Evolutionary conservation across 2,329 filamentous ascomycete genomes (phyloP).

Genomic region (Alternaria metachromatica): DNA sequence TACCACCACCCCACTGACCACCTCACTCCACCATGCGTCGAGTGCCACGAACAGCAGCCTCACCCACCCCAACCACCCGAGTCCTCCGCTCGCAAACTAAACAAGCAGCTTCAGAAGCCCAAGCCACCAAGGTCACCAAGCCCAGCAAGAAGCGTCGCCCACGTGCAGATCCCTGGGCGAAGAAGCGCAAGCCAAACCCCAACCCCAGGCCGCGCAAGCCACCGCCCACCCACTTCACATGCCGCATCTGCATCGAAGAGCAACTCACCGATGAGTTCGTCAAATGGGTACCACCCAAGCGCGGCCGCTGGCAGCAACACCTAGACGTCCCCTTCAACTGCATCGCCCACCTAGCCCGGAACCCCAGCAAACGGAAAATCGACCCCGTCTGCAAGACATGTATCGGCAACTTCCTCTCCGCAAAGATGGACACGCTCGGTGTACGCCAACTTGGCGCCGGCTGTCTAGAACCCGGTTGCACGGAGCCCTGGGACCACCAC

Average conservation of each 20-base stretch:
- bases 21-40: background rate
- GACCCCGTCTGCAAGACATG: conserved; percentile 39
- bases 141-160: conserved; percentile 13
- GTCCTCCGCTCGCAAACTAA: conserved; percentile 25
- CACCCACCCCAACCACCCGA: background rate
- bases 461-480: conserved; percentile 34
- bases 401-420: conserved; percentile 29
- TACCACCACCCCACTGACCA: background rate
- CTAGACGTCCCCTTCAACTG: conserved; percentile 27
- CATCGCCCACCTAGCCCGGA: conserved; percentile 30
- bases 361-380: conserved; percentile 24
- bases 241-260: conserved; percentile 32
- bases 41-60: background rate
- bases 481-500: conserved; percentile 23
- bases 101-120: background rate
- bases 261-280: conserved; percentile 24
- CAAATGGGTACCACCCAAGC: conserved; percentile 19
- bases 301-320: background rate
- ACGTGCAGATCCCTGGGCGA: conserved; percentile 27
- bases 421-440: conserved; percentile 29
- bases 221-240: conserved; percentile 29
- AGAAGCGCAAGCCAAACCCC: conserved; percentile 26
- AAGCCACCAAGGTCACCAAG: background rate
- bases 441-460: conserved; percentile 24
- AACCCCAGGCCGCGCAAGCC: conserved; percentile 15